phyloP scores from a whole-genome alignment of 148 eudicot species.

The Vaccinium macrocarpon region DNA sequence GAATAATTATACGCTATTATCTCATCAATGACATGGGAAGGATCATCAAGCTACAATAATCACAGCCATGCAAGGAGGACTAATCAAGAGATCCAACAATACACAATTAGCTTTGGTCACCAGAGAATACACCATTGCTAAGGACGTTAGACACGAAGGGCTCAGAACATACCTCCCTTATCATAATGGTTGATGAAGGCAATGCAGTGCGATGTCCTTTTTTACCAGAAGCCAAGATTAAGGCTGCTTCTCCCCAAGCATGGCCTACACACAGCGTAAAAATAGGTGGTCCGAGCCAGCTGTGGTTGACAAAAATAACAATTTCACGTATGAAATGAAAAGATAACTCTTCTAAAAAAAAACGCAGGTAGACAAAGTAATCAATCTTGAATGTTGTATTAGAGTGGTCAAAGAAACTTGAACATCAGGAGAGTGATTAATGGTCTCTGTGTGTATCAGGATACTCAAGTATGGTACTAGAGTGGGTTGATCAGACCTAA shows the following conservation, averaged over 20 bases:
- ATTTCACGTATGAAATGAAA: background rate
- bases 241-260: conserved; percentile 99
- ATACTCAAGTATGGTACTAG: background rate
- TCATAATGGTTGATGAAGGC: conserved; percentile 96
- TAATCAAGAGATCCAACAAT: conserved; percentile 12
- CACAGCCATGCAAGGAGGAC: background rate
- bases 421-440: background rate
- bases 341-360: background rate
- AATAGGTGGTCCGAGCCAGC: conserved; percentile 75
- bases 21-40: conserved; percentile 5
- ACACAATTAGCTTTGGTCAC: background rate
- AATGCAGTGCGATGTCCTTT: conserved; percentile 93
- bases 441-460: background rate
- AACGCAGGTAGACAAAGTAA: background rate
- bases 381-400: background rate
- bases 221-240: conserved; percentile 92
- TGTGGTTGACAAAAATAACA: conserved; percentile 26
- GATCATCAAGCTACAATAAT: background rate
- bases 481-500: background rate
- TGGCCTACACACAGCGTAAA: conserved; percentile 91
- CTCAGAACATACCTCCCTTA: conserved; percentile 54
- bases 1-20: background rate
- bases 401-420: background rate
- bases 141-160: background rate
- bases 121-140: background rate